These are phyloP conservation scores for Vigna nakashimae DNA, from an alignment of 306 rosid species.

Conservation along the genomic window DNA sequence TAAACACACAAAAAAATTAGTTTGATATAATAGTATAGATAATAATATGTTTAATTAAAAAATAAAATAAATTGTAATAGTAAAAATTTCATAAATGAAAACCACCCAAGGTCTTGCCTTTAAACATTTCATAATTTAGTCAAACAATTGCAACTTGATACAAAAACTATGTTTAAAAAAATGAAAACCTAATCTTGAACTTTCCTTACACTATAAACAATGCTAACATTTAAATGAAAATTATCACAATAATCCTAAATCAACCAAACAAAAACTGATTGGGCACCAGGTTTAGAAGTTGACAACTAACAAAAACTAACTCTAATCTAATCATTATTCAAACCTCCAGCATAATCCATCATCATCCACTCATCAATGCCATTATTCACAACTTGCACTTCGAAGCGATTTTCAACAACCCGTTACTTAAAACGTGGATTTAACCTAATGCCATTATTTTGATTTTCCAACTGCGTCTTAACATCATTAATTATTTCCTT, in stretches of 20 bases:
- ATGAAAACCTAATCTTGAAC: background rate
- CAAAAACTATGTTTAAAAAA: too few species aligned
- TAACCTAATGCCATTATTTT: constrained; percentile 28
- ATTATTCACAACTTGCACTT: background rate
- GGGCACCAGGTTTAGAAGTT: background rate
- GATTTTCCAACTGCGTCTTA: background rate
- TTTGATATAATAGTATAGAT: too few species aligned
- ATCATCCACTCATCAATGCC: too few species aligned
- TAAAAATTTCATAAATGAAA: too few species aligned
- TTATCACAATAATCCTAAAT: background rate
- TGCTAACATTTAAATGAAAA: background rate
- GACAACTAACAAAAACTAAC: constrained; percentile 23
- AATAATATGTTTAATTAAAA: too few species aligned
- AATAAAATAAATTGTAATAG: too few species aligned
- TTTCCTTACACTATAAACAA: background rate
- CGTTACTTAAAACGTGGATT: constrained; percentile 29
- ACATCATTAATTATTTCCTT: constrained; percentile 1
- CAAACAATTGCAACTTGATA: too few species aligned
- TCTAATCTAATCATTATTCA: constrained; percentile 30
- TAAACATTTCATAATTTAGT: too few species aligned
- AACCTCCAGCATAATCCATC: too few species aligned
- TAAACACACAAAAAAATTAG: too few species aligned
- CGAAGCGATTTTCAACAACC: background rate
- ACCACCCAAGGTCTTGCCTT: too few species aligned
- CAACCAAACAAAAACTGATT: constrained; percentile 5